Evolutionary conservation across 192 early-diverging fungal genomes (phyloP).

Genomic region (Backusella circina): DNA sequence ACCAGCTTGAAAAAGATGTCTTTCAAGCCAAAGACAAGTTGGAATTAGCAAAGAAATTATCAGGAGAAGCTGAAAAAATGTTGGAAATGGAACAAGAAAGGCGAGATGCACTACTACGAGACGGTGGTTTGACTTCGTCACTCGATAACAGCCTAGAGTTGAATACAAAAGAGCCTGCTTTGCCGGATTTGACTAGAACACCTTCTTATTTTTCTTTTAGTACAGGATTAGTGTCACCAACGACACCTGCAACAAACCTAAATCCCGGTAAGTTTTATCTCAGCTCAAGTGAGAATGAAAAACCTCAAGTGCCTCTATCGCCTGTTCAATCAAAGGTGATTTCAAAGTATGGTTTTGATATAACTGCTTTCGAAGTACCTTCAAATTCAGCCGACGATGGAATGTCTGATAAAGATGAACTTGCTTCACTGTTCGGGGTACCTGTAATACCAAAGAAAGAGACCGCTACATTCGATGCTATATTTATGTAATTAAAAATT

Average conservation of each 20-base stretch:
- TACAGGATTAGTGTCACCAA: neutral
- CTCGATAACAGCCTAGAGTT: neutral
- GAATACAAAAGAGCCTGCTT: neutral
- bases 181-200: neutral
- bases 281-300: neutral
- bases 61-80: neutral
- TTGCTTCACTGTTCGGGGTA: neutral
- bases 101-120: neutral
- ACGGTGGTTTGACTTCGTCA: neutral
- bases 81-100: neutral
- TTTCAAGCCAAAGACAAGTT: neutral
- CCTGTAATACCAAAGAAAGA: neutral
- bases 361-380: slow-evolving; percentile 19
- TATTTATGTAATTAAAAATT: neutral
- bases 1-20: neutral
- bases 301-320: neutral
- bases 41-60: neutral
- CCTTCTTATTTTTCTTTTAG: neutral
- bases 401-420: slow-evolving; percentile 9
- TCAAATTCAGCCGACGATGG: neutral
- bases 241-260: neutral
- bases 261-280: neutral
- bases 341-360: slow-evolving; percentile 32
- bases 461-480: neutral
- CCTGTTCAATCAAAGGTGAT: neutral